Base-by-base conservation (phyloP, 208 protist species). In the Phytomonas sp. region DNA sequence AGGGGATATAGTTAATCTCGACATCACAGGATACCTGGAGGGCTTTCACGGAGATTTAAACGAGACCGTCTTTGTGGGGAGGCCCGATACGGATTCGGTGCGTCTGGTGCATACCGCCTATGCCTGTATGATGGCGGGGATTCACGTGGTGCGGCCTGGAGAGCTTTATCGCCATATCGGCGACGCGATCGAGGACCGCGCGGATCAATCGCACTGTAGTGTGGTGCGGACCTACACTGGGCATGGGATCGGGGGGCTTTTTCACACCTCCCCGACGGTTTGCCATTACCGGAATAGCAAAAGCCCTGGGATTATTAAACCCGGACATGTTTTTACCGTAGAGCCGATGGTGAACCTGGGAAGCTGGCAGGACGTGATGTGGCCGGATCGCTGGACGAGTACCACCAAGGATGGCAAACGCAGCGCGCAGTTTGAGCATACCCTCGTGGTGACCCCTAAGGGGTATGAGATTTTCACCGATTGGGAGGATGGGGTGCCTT, bases 371-470 rank as follows among this genome's bases (percentile, higher is more conserved):
- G 94, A 97, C 74, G 81, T 91, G 12, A 90, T 94, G 11, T 98
- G 95, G 94, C 88, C 94, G 10, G 98, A 99, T 67, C 91, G 95
- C n/a, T 99, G 98, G 98, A 99, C 98, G 0, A 92, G 88, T 59
- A 75, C 92, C 0, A 99, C 96, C n/a, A 71, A 72, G 61, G 97
- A 99, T 78, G 97, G 98, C 60, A 96, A 94, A 78, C 89, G 93
- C 31, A 96, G 89, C 33, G 98, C 98, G 12, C 98, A 99, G 87
- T 99, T 99, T 73, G 98, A 99, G 86, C 98, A 99, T 77, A 99
- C 97, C 26, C 80, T 99, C 60, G 77, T 98, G 19, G 91, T 98
- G 69, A 99, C 95, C 0, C 85, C 76, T 37, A 94, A 97, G 11
- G 88, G 88, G n/a, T 87, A 79, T n/a, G 84, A 92, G 79, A 63